A percentile compares a stretch with the other conserved stretches of the same genome.
Evolutionary conservation across 2,329 filamentous ascomycete species (phyloP).

Genomic region (Pestalotiopsis sp.): DNA sequence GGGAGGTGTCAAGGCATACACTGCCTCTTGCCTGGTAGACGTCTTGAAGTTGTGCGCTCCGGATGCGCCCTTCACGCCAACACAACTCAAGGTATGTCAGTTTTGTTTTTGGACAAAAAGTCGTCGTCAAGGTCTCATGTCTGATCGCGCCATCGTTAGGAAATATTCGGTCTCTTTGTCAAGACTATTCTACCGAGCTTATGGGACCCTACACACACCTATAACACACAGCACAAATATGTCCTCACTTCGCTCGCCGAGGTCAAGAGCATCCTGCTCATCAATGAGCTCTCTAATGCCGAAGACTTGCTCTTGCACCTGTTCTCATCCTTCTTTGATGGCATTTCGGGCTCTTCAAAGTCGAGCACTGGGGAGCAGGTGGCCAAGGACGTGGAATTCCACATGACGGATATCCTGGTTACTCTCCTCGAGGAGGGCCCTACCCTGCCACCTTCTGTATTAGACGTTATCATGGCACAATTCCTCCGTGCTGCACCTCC

Average conservation of each 20-base stretch:
- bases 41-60: constrained; percentile 91
- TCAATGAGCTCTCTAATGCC: constrained; percentile 83
- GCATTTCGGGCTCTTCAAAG: constrained; percentile 77
- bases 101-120: background rate
- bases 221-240: constrained; percentile 91
- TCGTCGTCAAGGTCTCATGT: background rate
- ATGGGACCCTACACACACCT: constrained; percentile 83
- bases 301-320: constrained; percentile 79
- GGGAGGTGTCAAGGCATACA: constrained; percentile 86
- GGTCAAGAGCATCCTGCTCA: constrained; percentile 90
- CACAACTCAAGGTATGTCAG: constrained; percentile 80
- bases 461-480: constrained; percentile 93
- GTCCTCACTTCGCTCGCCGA: constrained; percentile 86
- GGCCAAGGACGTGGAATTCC: constrained; percentile 90
- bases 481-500: constrained; percentile 86
- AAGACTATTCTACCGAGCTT: constrained; percentile 81
- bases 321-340: constrained; percentile 90
- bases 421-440: constrained; percentile 85
- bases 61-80: constrained; percentile 87
- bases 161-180: constrained; percentile 91
- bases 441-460: constrained; percentile 75
- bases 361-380: constrained; percentile 77
- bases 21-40: constrained; percentile 88
- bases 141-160: constrained; percentile 50
- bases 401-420: constrained; percentile 84